Evolutionary conservation across 2,329 filamentous ascomycete genomes (phyloP).

Genomic region (Cladosporium austrohemisphaericum): DNA sequence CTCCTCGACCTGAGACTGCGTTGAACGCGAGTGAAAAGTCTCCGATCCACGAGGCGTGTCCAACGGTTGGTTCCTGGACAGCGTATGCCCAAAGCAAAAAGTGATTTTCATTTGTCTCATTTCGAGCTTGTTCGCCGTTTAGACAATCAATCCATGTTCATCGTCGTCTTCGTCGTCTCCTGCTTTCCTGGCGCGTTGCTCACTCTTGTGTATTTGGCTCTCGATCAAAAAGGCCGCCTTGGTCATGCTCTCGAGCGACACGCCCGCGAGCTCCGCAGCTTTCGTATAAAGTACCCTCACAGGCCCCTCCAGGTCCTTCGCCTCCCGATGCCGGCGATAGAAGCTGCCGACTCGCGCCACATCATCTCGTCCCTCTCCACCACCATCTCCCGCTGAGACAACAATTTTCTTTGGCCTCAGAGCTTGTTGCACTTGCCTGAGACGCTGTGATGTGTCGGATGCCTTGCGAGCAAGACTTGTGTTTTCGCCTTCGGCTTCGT

Average conservation of each 20-base stretch:
- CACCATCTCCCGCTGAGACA: constrained; percentile 28
- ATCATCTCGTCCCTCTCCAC: constrained; percentile 13
- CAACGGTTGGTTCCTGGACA: not conserved
- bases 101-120: not conserved
- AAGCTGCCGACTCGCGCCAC: constrained; percentile 47
- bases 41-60: not conserved
- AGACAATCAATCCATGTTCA: not conserved
- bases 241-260: constrained; percentile 49
- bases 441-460: constrained; percentile 26
- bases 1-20: too few relatives aligned
- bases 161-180: constrained; percentile 3
- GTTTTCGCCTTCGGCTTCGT: constrained; percentile 9
- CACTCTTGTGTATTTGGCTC: constrained; percentile 38
- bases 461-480: constrained; percentile 14
- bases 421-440: constrained; percentile 42
- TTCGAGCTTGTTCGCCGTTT: not conserved
- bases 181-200: constrained; percentile 32
- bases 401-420: constrained; percentile 40
- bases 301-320: constrained; percentile 43
- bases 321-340: constrained; percentile 49
- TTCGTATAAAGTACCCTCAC: constrained; percentile 49
- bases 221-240: constrained; percentile 51
- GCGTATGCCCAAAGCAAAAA: not conserved
- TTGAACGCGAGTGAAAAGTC: too few relatives aligned
- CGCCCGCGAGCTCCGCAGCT: constrained; percentile 48